Evolutionary conservation across 257 asterid species (phyloP), one percentile per base, ranked within the genome.

Genomic region (Agastache rugosa): DNA sequence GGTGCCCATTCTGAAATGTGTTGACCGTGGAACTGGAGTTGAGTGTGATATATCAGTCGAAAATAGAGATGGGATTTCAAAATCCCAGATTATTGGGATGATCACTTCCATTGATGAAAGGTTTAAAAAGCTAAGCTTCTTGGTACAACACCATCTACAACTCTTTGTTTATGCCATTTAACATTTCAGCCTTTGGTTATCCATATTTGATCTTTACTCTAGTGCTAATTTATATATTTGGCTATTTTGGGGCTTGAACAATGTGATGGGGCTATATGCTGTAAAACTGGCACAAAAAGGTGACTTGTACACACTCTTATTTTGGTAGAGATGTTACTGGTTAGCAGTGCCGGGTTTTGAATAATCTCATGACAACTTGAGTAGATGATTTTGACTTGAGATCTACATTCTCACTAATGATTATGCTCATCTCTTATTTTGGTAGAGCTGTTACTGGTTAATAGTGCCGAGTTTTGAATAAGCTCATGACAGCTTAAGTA

Each of bases 1-100:
- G 86, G 98, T 93, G 78, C 98, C 97, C 51, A 84, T 93, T 83
- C 82, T 93, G 63, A 93, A 93, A 85, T 93, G 92, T 77, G 86
- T 91, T 75, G 98, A 93, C 78, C 86, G 89, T 71, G 97, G 98
- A 84, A 91, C 98, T 74, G 94, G 93, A 69, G 90, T 93, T 69
- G 96, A 91, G 80, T 93, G 98, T 87, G 98, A 93, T 90, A 83
- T 93, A 76, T 93, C 98, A 41, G 87, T 93, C 81, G 98, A 90
- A 86, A 93, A 91, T 79, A 80, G 90, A 85, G 98, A 93, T 69
- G 97, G 98, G 51, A 87, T 93, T 76, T 76, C 82, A 83, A 93
- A 93, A 86, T 93, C 98, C 73, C 78, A 70, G 79, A 81, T 89
- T 76, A 85, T 93, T 78, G 82, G 82, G 79, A 79, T 90, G 37